These are phyloP conservation scores for Myrica gale DNA, from an alignment of 306 rosid genomes.

Conservation along the genomic window DNA sequence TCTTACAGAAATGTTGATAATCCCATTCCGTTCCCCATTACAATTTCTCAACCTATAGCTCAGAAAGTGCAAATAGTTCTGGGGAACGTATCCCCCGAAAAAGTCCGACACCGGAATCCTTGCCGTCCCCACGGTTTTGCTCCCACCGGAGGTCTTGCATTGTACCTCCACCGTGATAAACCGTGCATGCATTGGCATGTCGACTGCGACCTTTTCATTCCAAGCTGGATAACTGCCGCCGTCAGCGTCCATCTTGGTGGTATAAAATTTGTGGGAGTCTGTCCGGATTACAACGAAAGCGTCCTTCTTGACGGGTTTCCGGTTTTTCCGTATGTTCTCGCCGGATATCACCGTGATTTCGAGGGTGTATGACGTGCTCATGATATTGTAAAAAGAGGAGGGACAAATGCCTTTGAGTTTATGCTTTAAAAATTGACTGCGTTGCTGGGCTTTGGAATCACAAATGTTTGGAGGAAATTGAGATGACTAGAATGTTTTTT, in stretches of 20 bases:
- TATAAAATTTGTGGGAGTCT: neutral
- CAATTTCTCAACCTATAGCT: neutral
- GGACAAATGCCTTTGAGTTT: too few relatives aligned
- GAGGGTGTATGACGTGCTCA: neutral
- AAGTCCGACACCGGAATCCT: neutral
- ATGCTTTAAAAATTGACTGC: neutral
- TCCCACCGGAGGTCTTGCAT: neutral
- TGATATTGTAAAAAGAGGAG: neutral
- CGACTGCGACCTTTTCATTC: neutral
- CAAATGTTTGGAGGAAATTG: neutral
- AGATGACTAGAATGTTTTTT: neutral
- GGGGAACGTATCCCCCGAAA: neutral
- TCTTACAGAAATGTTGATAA: neutral
- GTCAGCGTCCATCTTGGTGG: neutral
- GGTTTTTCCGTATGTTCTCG: neutral
- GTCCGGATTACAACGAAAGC: neutral
- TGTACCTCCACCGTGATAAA: constrained; percentile 1
- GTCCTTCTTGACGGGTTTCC: constrained; percentile 4
- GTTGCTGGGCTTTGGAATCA: neutral
- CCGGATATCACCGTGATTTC: constrained; percentile 11
- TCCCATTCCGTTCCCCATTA: neutral
- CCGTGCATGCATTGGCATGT: neutral
- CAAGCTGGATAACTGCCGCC: neutral
- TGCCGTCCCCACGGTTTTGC: neutral
- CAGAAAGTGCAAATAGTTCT: constrained; percentile 4